Percentiles rank a stretch among this genome's conserved stretches.
Evolutionary conservation across 2,329 filamentous ascomycete genomes (phyloP).

Genomic region (Fusarium sp.): DNA sequence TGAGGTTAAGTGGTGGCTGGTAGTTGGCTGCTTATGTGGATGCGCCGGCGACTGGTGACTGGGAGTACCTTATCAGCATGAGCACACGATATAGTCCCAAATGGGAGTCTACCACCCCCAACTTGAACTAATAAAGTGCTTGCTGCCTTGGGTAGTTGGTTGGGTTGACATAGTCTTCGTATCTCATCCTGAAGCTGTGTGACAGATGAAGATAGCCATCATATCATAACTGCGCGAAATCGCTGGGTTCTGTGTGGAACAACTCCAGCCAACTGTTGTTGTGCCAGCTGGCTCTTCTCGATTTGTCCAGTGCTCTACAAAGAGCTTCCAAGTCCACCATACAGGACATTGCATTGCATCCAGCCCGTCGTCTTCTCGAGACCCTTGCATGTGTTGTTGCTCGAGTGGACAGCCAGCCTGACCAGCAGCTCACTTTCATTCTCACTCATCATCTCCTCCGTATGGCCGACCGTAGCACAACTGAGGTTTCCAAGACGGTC

Average conservation of each 20-base stretch:
- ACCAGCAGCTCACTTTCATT: conserved; percentile 22
- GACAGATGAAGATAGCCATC: conserved; percentile 14
- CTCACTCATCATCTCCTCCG: conserved; percentile 17
- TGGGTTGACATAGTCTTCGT: conserved; percentile 13
- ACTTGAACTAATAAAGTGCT: conserved; percentile 22
- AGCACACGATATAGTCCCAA: conserved; percentile 26
- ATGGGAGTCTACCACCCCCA: conserved; percentile 11
- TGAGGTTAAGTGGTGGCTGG: conserved; percentile 20
- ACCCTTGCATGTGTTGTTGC: conserved; percentile 28
- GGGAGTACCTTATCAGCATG: conserved; percentile 29
- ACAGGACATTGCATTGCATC: conserved; percentile 13
- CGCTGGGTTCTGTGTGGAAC: conserved; percentile 36
- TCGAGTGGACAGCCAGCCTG: conserved; percentile 8
- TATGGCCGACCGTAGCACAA: conserved; percentile 23
- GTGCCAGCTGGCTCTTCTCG: conserved; percentile 39
- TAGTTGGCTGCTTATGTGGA: not conserved
- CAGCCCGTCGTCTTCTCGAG: conserved; percentile 20
- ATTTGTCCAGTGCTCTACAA: conserved; percentile 29
- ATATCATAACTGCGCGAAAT: conserved; percentile 28
- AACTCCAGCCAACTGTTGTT: conserved; percentile 24
- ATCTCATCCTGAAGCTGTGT: conserved; percentile 17
- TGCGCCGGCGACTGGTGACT: not conserved
- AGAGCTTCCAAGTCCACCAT: conserved; percentile 20
- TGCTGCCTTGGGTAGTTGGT: conserved; percentile 10
- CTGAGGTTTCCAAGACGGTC: conserved; percentile 16